A percentile compares a stretch with the other conserved stretches of the same genome.
These are phyloP conservation scores for Amborella trichopoda DNA, from an alignment of 164 flowering plant genomes.

Conservation along the genomic window DNA sequence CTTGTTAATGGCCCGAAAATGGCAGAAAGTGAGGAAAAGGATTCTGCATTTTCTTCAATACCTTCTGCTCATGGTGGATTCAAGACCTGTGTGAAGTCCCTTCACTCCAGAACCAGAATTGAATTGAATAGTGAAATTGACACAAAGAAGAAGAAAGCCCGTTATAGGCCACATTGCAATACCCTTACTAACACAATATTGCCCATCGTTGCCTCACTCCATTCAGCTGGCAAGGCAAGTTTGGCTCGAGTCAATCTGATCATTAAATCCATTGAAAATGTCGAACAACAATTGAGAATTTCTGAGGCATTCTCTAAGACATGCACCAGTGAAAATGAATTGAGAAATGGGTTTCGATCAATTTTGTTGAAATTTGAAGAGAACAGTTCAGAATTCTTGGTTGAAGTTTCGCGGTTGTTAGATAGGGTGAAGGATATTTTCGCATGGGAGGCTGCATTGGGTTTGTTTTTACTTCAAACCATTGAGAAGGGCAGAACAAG, in stretches of 20 bases:
- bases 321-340: conserved; percentile 13
- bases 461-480: conserved; percentile 37
- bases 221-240: conserved; percentile 38
- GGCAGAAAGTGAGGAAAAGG: conserved; percentile 16
- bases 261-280: conserved; percentile 19
- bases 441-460: conserved; percentile 58
- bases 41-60: conserved; percentile 17
- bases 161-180: too few species aligned
- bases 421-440: conserved; percentile 36
- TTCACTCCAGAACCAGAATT: conserved; percentile 37
- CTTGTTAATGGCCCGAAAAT: conserved; percentile 26
- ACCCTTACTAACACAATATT: too few species aligned
- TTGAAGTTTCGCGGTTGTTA: too few species aligned
- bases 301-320: conserved; percentile 18
- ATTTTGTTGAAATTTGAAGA: conserved; percentile 18
- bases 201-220: conserved; percentile 24
- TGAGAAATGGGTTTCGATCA: conserved; percentile 15
- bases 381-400: too few species aligned
- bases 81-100: conserved; percentile 33
- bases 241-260: conserved; percentile 23
- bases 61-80: conserved; percentile 52
- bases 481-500: too few species aligned
- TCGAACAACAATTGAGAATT: conserved; percentile 15
- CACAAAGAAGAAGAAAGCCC: too few species aligned
- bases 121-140: conserved; percentile 37